Evolutionary conservation across 331 rosid genomes (phyloP).

Genomic region (Phaseolus coccineus): DNA sequence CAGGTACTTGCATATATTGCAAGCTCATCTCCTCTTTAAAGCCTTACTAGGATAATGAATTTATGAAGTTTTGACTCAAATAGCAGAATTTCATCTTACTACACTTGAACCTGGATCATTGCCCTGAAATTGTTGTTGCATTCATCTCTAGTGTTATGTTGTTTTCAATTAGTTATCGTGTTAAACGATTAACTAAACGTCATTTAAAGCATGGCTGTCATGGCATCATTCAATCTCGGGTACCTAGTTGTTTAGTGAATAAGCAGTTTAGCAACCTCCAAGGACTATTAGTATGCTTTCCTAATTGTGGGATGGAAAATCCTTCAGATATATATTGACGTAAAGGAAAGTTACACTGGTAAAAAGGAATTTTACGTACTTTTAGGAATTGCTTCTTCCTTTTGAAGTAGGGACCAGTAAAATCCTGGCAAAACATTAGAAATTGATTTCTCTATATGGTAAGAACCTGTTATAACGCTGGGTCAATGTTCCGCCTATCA

Average conservation of each 20-base stretch:
- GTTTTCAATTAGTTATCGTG: background rate
- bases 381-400: background rate
- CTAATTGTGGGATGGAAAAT: background rate
- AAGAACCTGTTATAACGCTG: background rate
- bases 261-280: constrained; percentile 5
- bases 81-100: background rate
- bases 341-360: background rate
- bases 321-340: background rate
- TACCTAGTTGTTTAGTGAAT: background rate
- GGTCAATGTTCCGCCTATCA: background rate
- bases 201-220: background rate
- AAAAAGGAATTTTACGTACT: background rate
- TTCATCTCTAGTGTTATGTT: constrained; percentile 9
- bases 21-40: background rate
- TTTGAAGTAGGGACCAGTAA: background rate
- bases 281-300: background rate
- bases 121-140: background rate
- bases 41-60: background rate
- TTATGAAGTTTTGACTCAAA: background rate
- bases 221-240: constrained; percentile 1
- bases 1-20: constrained; percentile 23
- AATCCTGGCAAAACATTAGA: background rate
- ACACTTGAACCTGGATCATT: background rate
- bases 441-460: background rate
- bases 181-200: background rate